Percentiles rank a stretch among this genome's conserved stretches.
These are phyloP conservation scores for Fusarium chlamydosporum DNA, from an alignment of 2,329 filamentous ascomycete species.

Conservation along the genomic window DNA sequence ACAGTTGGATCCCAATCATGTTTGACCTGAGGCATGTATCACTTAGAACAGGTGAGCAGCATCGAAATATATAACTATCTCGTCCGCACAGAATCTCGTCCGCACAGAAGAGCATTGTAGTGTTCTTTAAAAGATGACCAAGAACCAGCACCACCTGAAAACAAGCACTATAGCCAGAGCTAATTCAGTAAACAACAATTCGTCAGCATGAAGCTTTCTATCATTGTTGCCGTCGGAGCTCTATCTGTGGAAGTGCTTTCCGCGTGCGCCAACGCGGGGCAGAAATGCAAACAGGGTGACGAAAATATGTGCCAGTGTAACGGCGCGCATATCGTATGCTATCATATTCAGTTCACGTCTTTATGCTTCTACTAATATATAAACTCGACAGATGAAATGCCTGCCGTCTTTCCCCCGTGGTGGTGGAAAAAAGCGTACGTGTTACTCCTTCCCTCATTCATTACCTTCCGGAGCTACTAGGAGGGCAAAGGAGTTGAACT, in stretches of 20 bases:
- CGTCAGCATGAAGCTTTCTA: slow-evolving; percentile 7
- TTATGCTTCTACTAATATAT: not conserved
- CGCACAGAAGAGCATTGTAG: too few relatives aligned
- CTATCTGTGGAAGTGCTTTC: slow-evolving; percentile 5
- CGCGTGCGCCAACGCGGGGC: slow-evolving; percentile 1
- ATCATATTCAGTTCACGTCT: rapidly evolving
- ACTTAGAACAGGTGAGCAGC: too few relatives aligned
- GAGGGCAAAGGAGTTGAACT: not conserved
- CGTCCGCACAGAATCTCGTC: too few relatives aligned
- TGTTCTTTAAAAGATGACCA: too few relatives aligned
- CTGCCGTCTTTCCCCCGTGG: not conserved
- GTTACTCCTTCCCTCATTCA: rapidly evolving
- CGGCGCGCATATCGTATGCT: slow-evolving; percentile 2
- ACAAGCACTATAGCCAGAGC: too few relatives aligned
- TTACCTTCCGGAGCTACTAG: too few relatives aligned
- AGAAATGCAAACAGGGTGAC: slow-evolving; percentile 8
- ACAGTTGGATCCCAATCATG: too few relatives aligned
- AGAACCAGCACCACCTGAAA: too few relatives aligned
- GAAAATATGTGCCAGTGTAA: slow-evolving; percentile 5
- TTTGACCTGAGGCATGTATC: too few relatives aligned
- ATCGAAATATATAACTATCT: too few relatives aligned
- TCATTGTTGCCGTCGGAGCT: not conserved
- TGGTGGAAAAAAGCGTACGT: not conserved
- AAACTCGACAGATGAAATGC: not conserved
- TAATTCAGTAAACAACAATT: rapidly evolving